Percentiles rank a stretch among this genome's conserved stretches.
These are phyloP conservation scores for Penicillium sp. DNA, from an alignment of 2,329 filamentous ascomycete species.

Conservation along the genomic window DNA sequence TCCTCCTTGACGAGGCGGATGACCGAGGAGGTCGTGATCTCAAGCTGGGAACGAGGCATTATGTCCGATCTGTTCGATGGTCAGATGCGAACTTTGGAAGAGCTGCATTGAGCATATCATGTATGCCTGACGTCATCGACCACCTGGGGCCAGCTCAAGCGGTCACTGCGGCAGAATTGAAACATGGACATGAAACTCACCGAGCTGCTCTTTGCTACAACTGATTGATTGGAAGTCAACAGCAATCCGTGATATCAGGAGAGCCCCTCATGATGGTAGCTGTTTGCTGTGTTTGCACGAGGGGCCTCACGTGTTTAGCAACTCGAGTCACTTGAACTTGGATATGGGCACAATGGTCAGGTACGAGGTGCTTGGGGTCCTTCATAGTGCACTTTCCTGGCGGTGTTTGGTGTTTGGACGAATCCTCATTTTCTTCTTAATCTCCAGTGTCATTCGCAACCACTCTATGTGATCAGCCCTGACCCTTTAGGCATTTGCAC, in stretches of 20 bases:
- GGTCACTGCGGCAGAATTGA: too few species aligned
- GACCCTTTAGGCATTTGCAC: neutral
- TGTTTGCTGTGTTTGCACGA: conserved; percentile 24
- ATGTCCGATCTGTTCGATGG: conserved; percentile 12
- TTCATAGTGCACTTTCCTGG: neutral
- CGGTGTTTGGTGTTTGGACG: neutral
- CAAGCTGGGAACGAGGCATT: conserved; percentile 80
- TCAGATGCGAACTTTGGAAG: conserved; percentile 8
- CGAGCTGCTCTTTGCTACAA: neutral
- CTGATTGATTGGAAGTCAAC: neutral
- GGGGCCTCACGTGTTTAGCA: conserved; percentile 8
- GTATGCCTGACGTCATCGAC: conserved; percentile 1
- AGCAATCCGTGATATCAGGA: neutral
- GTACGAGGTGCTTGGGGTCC: neutral
- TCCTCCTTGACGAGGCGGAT: conserved; percentile 89
- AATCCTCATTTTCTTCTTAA: neutral
- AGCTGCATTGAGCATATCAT: neutral
- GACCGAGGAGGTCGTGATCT: conserved; percentile 78
- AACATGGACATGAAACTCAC: neutral
- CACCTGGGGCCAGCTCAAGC: neutral
- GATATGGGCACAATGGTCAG: neutral
- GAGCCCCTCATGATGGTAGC: conserved; percentile 21
- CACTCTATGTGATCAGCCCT: neutral
- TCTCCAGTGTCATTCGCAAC: neutral
- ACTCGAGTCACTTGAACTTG: neutral